Evolutionary conservation across 1,284 basidiomycete genomes (phyloP), one percentile per base, ranked within the genome.

Genomic region (Ustilago cynodontis): DNA sequence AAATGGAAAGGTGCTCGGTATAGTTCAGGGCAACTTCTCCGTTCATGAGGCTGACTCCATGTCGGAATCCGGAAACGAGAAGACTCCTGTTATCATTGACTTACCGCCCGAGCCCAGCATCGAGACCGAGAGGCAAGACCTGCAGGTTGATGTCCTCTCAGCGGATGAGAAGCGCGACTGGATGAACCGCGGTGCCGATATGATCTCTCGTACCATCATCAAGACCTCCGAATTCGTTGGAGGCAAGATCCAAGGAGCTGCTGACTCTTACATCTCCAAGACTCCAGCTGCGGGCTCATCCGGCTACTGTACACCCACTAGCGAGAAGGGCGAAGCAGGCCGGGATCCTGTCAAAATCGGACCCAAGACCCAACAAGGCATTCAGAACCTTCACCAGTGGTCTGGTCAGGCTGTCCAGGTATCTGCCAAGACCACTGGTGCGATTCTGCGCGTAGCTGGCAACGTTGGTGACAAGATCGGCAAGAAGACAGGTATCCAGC

Each of bases 391-490:
- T 8, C 57, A 78, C 62, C 53, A 63, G 24, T 78, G 65, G 65
- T 78, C 76, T 11, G 71, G 75, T 3, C 47, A 57, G 1, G 78
- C 78, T 3, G 78, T 80, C 6, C 65, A 75, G 50, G 64, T 80
- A 11, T 77, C 75, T 2, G 75, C 29, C 35, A 80, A 82, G 51
- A 84, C 86, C 18, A 76, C 81, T 1, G 72, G 72, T 5, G 79
- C 82, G 1, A 82, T 87, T 31, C 77, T 85, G 10, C 59, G 66
- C 4, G 65, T 82, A 1, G 86, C 86, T 4, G 75, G 74, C 18
- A 70, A 72, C 39, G 39, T 87, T 7, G 86, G 86, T 10, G 81
- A 85, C 68, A 72, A 59, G 52, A 80, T 86, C 43, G 86, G 86
- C 3, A 79, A 82, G 55, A 72, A 78, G 37, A 79, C 85, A 2